phyloP scores from a whole-genome alignment of 176 grass and related monocot genomes.

The Pontederia crassipes region DNA sequence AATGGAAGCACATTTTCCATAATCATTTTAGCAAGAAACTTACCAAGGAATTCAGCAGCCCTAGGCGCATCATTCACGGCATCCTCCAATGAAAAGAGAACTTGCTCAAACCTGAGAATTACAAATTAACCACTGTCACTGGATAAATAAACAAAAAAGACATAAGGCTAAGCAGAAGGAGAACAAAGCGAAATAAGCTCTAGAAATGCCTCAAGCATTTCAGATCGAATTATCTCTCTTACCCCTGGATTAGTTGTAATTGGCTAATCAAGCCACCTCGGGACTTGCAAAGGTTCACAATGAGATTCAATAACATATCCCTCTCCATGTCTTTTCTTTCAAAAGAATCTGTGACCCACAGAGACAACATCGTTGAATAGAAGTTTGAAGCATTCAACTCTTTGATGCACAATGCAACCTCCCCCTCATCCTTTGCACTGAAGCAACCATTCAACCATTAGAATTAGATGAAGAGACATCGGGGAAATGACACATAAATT shows the following conservation, averaged over 20 bases:
- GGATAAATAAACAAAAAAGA: conserved; percentile 2
- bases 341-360: conserved; percentile 90
- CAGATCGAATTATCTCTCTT: neutral
- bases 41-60: conserved; percentile 62
- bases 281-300: conserved; percentile 55
- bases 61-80: conserved; percentile 76
- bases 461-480: neutral
- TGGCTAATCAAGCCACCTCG: conserved; percentile 46
- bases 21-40: conserved; percentile 56
- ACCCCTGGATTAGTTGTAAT: conserved; percentile 61
- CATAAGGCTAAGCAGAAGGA: neutral
- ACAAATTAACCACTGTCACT: neutral
- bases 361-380: conserved; percentile 64
- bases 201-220: neutral
- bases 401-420: conserved; percentile 76
- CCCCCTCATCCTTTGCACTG: conserved; percentile 81
- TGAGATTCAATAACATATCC: conserved; percentile 62
- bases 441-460: neutral
- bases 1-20: conserved; percentile 45
- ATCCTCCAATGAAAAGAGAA: conserved; percentile 65
- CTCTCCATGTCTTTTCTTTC: conserved; percentile 87
- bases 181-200: conserved; percentile 1
- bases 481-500: no score
- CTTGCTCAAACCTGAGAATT: conserved; percentile 32
- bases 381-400: conserved; percentile 78